Percentiles rank a stretch among this genome's conserved stretches.
These are phyloP conservation scores for Suillus paluster DNA, from an alignment of 768 basidiomycete species.

Conservation along the genomic window DNA sequence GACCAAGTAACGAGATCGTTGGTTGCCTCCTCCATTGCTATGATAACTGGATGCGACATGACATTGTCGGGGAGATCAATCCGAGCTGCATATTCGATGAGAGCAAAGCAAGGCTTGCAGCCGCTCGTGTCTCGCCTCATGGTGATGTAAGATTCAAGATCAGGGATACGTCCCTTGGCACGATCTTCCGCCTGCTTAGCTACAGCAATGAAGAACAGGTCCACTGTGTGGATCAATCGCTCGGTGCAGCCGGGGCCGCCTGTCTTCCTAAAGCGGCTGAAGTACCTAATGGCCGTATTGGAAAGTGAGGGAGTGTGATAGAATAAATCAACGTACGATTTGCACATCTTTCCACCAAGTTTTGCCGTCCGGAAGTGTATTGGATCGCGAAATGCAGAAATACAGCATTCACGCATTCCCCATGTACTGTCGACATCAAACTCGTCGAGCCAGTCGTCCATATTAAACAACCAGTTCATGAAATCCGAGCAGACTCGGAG, in stretches of 20 bases:
- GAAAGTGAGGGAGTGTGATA: not conserved
- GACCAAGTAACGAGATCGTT: conserved; percentile 58
- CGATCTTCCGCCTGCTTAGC: conserved; percentile 49
- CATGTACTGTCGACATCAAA: conserved; percentile 35
- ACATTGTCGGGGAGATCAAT: conserved; percentile 60
- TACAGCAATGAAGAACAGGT: conserved; percentile 47
- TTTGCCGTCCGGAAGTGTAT: conserved; percentile 31
- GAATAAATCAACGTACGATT: conserved; percentile 34
- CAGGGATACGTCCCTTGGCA: conserved; percentile 39
- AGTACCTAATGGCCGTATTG: conserved; percentile 35
- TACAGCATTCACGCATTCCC: conserved; percentile 35
- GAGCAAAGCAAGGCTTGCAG: conserved; percentile 52
- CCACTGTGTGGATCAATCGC: conserved; percentile 45
- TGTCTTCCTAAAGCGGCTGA: conserved; percentile 40
- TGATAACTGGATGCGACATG: conserved; percentile 53
- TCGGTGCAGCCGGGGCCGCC: conserved; percentile 44
- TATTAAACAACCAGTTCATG: conserved; percentile 43
- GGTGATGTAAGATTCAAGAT: conserved; percentile 55
- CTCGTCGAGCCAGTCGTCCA: conserved; percentile 39
- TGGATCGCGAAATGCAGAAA: conserved; percentile 34
- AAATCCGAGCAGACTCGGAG: conserved; percentile 66
- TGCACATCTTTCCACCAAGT: conserved; percentile 33
- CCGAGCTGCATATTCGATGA: conserved; percentile 57
- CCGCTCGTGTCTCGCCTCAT: conserved; percentile 60
- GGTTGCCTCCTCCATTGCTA: conserved; percentile 48